Conservation (phyloP, 1,284 basidiomycete genomes). For the Leccinum solheimii region DNA sequence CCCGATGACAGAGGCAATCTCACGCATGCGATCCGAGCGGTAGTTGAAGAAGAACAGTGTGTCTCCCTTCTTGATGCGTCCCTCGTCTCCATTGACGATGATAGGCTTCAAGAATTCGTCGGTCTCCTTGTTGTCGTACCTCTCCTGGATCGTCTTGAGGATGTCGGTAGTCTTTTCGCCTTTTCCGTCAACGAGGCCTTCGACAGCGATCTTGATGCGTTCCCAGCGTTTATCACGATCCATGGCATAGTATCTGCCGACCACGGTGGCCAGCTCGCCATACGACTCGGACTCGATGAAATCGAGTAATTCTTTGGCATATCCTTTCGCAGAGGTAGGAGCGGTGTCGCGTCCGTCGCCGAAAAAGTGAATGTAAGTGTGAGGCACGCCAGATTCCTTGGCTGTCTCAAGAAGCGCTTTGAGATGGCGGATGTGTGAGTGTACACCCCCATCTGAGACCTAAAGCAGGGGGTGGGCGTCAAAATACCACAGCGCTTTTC, state of each 20-base stretch:
- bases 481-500: neutral
- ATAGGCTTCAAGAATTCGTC: conserved; percentile 95
- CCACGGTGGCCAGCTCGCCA: conserved; percentile 75
- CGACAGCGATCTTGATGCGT: conserved; percentile 83
- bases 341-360: conserved; percentile 91
- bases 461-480: conserved; percentile 28
- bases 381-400: conserved; percentile 78
- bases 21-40: conserved; percentile 91
- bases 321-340: conserved; percentile 71
- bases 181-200: conserved; percentile 75
- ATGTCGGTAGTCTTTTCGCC: conserved; percentile 66
- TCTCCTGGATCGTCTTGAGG: conserved; percentile 67
- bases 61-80: conserved; percentile 77
- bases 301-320: conserved; percentile 73
- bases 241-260: conserved; percentile 94
- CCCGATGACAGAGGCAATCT: conserved; percentile 80
- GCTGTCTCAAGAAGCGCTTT: conserved; percentile 86
- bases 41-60: conserved; percentile 95
- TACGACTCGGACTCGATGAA: conserved; percentile 77
- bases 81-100: conserved; percentile 77
- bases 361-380: conserved; percentile 88
- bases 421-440: conserved; percentile 87
- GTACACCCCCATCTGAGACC: conserved; percentile 93
- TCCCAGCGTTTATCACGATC: conserved; percentile 96
- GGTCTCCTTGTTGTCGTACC: conserved; percentile 80